phyloP scores from a whole-genome alignment of 768 basidiomycete species.

The Chalciporus pseudorubinellus region DNA sequence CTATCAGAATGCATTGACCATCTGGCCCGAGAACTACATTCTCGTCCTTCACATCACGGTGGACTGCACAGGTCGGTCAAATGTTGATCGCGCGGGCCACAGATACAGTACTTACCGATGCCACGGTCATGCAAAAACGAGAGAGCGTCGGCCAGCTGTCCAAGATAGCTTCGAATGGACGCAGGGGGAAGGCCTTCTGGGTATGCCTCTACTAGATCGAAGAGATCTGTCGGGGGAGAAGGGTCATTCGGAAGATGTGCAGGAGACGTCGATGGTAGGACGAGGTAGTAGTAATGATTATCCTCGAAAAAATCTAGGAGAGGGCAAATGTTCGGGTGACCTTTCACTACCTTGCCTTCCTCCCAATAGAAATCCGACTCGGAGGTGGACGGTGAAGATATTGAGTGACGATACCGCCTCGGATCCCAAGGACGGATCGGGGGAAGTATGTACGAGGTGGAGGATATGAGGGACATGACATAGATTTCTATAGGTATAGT shows the following conservation, averaged over 20 bases:
- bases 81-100: constrained; percentile 4
- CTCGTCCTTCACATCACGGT: constrained; percentile 98
- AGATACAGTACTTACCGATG: constrained; percentile 59
- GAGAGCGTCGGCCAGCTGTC: constrained; percentile 91
- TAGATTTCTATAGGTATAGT: constrained; percentile 98
- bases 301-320: constrained; percentile 97
- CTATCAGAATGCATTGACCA: constrained; percentile 89
- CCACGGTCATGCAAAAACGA: constrained; percentile 87
- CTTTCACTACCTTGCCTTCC: constrained; percentile 70
- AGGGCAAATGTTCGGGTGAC: constrained; percentile 94
- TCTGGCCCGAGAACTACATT: constrained; percentile 82
- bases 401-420: constrained; percentile 38
- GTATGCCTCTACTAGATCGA: constrained; percentile 89
- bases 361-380: constrained; percentile 49
- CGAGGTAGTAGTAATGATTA: constrained; percentile 91
- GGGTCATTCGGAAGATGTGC: constrained; percentile 52
- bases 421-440: constrained; percentile 84
- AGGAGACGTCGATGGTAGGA: constrained; percentile 75
- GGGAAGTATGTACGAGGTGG: constrained; percentile 76
- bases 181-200: constrained; percentile 80
- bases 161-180: constrained; percentile 78
- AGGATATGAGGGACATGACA: constrained; percentile 88
- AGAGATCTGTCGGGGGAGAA: constrained; percentile 75
- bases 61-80: constrained; percentile 49
- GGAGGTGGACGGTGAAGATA: constrained; percentile 14